phyloP scores from a whole-genome alignment of 106 monocot genomes.

The Dactylorhiza incarnata region DNA sequence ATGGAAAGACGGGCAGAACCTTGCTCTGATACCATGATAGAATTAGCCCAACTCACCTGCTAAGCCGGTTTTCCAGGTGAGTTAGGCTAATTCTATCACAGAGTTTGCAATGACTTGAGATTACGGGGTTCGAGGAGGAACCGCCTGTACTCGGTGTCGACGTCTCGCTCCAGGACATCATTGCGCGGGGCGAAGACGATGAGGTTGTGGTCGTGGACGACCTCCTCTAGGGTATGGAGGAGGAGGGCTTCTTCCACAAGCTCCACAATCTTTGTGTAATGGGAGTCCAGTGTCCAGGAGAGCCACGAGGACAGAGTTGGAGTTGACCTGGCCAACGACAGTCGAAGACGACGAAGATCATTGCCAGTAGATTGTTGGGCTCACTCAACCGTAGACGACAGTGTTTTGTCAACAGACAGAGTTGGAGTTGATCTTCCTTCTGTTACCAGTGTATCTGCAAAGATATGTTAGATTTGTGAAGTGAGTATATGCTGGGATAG shows the following conservation, averaged over 20 bases:
- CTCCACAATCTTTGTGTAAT: conserved; percentile 85
- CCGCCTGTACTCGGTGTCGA: conserved; percentile 88
- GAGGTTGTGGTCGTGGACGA: conserved; percentile 64
- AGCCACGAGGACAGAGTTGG: conserved; percentile 40
- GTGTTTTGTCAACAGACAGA: too few species aligned
- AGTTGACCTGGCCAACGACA: conserved; percentile 15
- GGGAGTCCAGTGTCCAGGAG: conserved; percentile 49
- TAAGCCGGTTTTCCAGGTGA: too few species aligned
- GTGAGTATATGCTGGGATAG: too few species aligned
- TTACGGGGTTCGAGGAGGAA: conserved; percentile 88
- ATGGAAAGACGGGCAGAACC: too few species aligned
- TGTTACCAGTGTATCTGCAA: too few species aligned
- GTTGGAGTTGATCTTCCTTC: too few species aligned
- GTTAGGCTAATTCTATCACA: too few species aligned
- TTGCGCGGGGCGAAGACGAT: conserved; percentile 88
- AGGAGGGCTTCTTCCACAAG: conserved; percentile 90
- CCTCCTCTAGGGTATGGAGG: conserved; percentile 63
- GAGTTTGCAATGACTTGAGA: conserved; percentile 51
- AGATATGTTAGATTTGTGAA: too few species aligned
- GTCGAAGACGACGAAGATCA: background rate
- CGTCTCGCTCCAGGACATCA: conserved; percentile 78
- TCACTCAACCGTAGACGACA: too few species aligned
- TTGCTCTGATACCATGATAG: too few species aligned
- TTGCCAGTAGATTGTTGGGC: too few species aligned
- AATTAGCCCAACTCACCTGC: too few species aligned